Evolutionary conservation across 2,329 filamentous ascomycete species (phyloP), one percentile per base, ranked within the genome.

Genomic region (Alternaria sp.): DNA sequence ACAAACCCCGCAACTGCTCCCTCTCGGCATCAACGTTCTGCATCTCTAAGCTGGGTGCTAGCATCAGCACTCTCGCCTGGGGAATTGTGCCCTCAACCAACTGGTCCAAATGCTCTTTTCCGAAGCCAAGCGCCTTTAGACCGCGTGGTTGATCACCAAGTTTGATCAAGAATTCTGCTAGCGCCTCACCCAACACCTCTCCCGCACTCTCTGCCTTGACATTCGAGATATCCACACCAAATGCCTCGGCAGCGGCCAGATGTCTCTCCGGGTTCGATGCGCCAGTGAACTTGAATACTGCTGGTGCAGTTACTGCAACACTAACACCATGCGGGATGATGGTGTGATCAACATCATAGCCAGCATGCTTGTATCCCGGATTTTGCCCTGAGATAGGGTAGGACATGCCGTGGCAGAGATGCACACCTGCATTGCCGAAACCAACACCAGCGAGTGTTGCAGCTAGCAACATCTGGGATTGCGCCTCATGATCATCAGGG

Each of bases 301-400:
- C 91, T 0, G 95, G 94, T 0, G 94, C 93, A 0, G 93, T 94
- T 7, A 98, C 94, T 3, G 94, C 95, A 1, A 99, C 95, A 1
- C 91, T 94, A 24, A 99, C 95, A 54, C 95, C 95, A 78, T 99
- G 95, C 0, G 95, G 95, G 73, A 99, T 98, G 71, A 99, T 91
- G 9, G 91, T 88, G 30, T 85, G 77, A 26, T 87, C 80, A 7
- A 96, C 88, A 2, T 89, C 83, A 78, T 99, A 99, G n/a, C 95
- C 95, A 0, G 85, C 79, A 76, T 99, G 95, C 71, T 88, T 89
- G 81, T 98, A 98, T 5, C 91, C 90, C 0, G 92, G 92, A 77
- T 99, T 99, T 77, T 97, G 94, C 30, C 93, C 92, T 0, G 93
- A 96, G 74, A 99, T 97, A 18, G 95, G 95, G 75, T 99, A 99